Conservation (phyloP, 1,284 basidiomycete species). For the Leccinum huronense region DNA sequence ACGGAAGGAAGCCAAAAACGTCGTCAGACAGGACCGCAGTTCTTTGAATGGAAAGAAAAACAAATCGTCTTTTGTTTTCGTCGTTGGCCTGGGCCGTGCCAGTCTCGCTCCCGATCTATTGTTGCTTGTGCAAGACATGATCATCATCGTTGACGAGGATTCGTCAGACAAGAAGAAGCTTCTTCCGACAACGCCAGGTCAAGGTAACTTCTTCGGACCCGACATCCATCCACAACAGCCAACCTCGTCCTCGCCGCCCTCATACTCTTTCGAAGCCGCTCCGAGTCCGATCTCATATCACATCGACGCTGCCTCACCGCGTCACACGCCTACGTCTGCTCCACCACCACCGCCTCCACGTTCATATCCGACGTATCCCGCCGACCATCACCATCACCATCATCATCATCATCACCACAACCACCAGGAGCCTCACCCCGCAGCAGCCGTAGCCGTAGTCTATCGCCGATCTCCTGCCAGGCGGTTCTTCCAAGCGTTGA, state of each 20-base stretch:
- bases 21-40: background rate
- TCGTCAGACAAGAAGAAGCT: background rate
- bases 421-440: background rate
- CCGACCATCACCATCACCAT: background rate
- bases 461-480: slow-evolving; percentile 12
- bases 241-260: background rate
- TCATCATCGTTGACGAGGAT: background rate
- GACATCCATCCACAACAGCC: slow-evolving; percentile 2
- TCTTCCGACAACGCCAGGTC: background rate
- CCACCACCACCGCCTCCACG: slow-evolving; percentile 14
- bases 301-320: slow-evolving; percentile 8
- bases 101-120: background rate
- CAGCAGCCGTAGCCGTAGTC: background rate
- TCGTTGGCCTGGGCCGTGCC: background rate
- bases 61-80: background rate
- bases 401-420: background rate
- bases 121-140: background rate
- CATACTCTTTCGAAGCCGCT: background rate
- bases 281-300: slow-evolving; percentile 6
- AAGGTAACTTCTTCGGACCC: slow-evolving; percentile 11
- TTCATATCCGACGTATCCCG: slow-evolving; percentile 17
- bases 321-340: background rate
- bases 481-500: slow-evolving; percentile 26
- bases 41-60: background rate
- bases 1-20: background rate